Conservation (phyloP, 768 basidiomycete genomes). For the Leucosporidium creatinivorum region DNA sequence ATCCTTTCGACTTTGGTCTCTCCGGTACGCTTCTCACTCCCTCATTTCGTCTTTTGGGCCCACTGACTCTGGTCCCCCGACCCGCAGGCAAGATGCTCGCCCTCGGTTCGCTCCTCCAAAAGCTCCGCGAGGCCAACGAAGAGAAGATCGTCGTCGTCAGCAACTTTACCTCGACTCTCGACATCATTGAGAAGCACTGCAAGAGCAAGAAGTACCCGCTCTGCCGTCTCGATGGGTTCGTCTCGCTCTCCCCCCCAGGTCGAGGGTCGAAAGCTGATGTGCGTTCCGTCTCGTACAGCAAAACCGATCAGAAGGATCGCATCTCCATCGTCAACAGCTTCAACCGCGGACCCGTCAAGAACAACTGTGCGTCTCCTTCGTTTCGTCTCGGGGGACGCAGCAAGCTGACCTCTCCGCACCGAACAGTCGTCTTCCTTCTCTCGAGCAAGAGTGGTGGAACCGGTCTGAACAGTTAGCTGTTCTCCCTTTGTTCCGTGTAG, state of each 20-base stretch:
- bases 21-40: conserved; percentile 55
- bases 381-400: background rate
- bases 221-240: conserved; percentile 79
- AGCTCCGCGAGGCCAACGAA: conserved; percentile 54
- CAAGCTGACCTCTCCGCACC: background rate
- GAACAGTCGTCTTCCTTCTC: conserved; percentile 74
- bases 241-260: no score
- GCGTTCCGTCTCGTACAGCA: background rate
- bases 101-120: conserved; percentile 57
- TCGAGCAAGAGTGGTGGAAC: conserved; percentile 94
- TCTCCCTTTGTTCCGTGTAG: conserved; percentile 18
- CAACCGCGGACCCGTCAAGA: conserved; percentile 66
- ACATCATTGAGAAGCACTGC: conserved; percentile 82
- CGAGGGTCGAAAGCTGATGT: background rate
- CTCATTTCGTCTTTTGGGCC: no score
- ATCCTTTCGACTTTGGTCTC: conserved; percentile 54
- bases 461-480: conserved; percentile 61
- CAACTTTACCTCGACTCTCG: conserved; percentile 91
- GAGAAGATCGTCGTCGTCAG: conserved; percentile 90
- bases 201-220: conserved; percentile 66
- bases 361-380: conserved; percentile 54
- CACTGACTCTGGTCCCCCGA: background rate
- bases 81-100: conserved; percentile 31
- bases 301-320: conserved; percentile 51
- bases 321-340: conserved; percentile 83